These are phyloP conservation scores for Aspergillus biplanus DNA, from an alignment of 495 filamentous ascomycete genomes.

Conservation along the genomic window DNA sequence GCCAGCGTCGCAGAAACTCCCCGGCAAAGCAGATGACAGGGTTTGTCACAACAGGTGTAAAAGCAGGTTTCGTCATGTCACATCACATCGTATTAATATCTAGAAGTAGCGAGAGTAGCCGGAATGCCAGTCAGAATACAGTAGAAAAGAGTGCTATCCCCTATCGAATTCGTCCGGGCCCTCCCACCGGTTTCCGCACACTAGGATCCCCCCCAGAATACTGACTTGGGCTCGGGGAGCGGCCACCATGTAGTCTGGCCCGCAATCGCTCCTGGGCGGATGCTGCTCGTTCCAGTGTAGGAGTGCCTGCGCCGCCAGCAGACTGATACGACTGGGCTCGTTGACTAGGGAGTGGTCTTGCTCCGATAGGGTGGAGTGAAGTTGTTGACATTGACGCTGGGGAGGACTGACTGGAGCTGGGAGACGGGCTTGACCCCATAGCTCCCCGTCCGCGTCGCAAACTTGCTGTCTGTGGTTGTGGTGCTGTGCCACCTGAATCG, in stretches of 20 bases:
- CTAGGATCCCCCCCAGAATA: slow-evolving; percentile 32
- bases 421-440: slow-evolving; percentile 16
- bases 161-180: slow-evolving; percentile 24
- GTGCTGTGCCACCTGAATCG: slow-evolving; percentile 49
- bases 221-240: slow-evolving; percentile 43
- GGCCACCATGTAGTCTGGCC: slow-evolving; percentile 62
- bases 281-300: slow-evolving; percentile 52
- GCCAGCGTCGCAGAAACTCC: no score
- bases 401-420: slow-evolving; percentile 21
- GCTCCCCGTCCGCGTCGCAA: slow-evolving; percentile 52
- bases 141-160: slow-evolving; percentile 25
- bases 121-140: neutral
- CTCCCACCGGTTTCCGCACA: slow-evolving; percentile 42
- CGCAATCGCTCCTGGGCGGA: slow-evolving; percentile 72
- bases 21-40: neutral
- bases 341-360: slow-evolving; percentile 70
- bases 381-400: slow-evolving; percentile 26
- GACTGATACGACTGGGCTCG: slow-evolving; percentile 71
- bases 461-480: slow-evolving; percentile 55
- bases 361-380: slow-evolving; percentile 43
- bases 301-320: slow-evolving; percentile 19
- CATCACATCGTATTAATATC: slow-evolving; percentile 6
- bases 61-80: neutral
- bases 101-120: neutral
- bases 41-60: neutral